These are phyloP conservation scores for Ostreobium quekettii DNA, from an alignment of 139 green algal genomes.

Conservation along the genomic window DNA sequence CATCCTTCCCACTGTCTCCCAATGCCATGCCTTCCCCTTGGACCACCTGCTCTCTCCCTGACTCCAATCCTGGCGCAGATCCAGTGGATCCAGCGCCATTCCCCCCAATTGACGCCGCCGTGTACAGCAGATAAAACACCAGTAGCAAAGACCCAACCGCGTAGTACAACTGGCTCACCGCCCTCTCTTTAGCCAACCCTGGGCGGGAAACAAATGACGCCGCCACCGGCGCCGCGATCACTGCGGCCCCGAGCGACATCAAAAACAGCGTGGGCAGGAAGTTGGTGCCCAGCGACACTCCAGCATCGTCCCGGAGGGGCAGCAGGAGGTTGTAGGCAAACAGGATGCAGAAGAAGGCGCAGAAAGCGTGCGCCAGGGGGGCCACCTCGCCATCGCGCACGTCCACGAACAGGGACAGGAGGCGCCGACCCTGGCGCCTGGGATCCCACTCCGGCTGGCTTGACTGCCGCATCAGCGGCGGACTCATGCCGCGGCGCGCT, in stretches of 20 bases:
- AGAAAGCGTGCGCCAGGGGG: conserved; percentile 23
- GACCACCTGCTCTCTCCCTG: background rate
- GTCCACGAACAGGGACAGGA: no score
- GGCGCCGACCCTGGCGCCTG: no score
- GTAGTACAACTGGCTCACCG: background rate
- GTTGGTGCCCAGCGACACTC: conserved; percentile 42
- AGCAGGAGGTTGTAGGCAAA: conserved; percentile 62
- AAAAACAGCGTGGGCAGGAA: conserved; percentile 33
- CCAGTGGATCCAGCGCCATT: background rate
- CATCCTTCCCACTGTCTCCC: no score
- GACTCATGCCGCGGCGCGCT: no score
- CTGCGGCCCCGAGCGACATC: conserved; percentile 29
- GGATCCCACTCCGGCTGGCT: no score
- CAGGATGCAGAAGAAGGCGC: conserved; percentile 31
- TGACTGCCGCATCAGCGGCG: no score
- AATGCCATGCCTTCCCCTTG: background rate
- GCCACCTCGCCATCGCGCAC: conserved; percentile 13
- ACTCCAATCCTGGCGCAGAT: background rate
- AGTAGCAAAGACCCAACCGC: background rate
- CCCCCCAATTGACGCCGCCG: background rate
- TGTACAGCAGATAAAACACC: background rate
- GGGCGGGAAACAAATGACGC: background rate
- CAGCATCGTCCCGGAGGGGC: conserved; percentile 61
- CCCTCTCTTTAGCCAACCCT: background rate
- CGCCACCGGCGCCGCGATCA: conserved; percentile 29